These are phyloP conservation scores for Voacanga thouarsii DNA, from an alignment of 257 asterid genomes.

Conservation along the genomic window DNA sequence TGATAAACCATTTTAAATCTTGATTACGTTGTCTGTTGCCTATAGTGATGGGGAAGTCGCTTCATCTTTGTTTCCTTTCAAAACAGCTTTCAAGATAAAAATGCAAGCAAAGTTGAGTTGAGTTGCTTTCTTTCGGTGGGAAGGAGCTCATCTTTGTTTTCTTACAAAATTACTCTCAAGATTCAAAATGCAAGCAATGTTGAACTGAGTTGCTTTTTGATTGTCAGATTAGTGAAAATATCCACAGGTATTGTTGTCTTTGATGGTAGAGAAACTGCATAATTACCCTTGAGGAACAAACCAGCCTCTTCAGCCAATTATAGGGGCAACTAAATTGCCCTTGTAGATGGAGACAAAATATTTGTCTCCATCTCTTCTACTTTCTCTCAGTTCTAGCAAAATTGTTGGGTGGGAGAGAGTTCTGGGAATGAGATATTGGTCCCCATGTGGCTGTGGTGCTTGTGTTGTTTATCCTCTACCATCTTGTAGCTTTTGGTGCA, in stretches of 20 bases:
- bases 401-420: neutral
- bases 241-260: neutral
- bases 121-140: neutral
- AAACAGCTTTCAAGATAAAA: neutral
- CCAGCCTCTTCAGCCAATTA: neutral
- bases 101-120: neutral
- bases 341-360: neutral
- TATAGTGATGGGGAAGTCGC: neutral
- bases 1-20: neutral
- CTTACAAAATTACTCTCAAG: neutral
- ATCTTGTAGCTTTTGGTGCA: neutral
- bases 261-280: neutral
- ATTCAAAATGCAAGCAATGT: neutral
- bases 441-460: slow-evolving; percentile 4
- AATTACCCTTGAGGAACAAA: neutral
- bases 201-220: neutral
- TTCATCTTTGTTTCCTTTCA: neutral
- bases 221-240: neutral
- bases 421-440: neutral
- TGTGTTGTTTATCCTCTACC: neutral
- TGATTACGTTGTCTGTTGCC: neutral
- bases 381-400: neutral
- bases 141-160: neutral
- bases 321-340: neutral
- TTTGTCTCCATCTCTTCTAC: neutral